A percentile compares a stretch with the other conserved stretches of the same genome.
Conservation (phyloP, 495 filamentous ascomycete species). For the Neurospora sublineolata region DNA sequence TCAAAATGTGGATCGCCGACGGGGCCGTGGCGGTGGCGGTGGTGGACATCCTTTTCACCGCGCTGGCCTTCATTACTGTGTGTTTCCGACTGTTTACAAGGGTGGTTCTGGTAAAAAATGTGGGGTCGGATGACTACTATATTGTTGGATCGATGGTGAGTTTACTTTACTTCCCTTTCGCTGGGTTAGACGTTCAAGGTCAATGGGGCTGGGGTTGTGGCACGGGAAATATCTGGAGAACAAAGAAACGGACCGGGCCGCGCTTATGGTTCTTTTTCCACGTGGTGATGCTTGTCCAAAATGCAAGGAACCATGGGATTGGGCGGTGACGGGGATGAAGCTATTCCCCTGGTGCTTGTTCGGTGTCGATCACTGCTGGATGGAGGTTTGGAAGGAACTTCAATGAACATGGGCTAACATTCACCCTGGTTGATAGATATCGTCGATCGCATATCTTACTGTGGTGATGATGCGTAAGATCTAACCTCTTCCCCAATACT, state of each 20-base stretch:
- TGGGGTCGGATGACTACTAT: constrained; percentile 14
- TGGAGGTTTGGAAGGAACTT: background rate
- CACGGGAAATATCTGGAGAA: background rate
- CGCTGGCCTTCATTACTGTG: constrained; percentile 13
- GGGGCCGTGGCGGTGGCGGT: constrained; percentile 11
- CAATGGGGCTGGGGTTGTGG: background rate
- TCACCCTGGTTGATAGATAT: background rate
- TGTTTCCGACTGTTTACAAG: constrained; percentile 9
- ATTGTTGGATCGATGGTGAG: constrained; percentile 11
- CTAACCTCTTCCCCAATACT: too few species aligned
- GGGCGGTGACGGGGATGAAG: background rate
- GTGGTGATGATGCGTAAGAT: constrained; percentile 11
- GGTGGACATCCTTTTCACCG: constrained; percentile 11
- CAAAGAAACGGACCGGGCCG: background rate
- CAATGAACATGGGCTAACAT: background rate
- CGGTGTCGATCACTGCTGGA: constrained; percentile 4
- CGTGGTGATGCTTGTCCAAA: background rate
- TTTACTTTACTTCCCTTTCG: background rate
- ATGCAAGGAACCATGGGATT: background rate
- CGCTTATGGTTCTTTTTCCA: background rate
- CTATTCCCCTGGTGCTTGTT: background rate
- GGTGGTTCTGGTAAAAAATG: constrained; percentile 8
- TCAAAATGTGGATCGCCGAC: constrained; percentile 8
- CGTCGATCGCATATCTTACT: constrained; percentile 8
- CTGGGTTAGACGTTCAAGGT: too few species aligned